Conservation (phyloP, 2,329 filamentous ascomycete genomes). For the Mycosphaerella sp. region DNA sequence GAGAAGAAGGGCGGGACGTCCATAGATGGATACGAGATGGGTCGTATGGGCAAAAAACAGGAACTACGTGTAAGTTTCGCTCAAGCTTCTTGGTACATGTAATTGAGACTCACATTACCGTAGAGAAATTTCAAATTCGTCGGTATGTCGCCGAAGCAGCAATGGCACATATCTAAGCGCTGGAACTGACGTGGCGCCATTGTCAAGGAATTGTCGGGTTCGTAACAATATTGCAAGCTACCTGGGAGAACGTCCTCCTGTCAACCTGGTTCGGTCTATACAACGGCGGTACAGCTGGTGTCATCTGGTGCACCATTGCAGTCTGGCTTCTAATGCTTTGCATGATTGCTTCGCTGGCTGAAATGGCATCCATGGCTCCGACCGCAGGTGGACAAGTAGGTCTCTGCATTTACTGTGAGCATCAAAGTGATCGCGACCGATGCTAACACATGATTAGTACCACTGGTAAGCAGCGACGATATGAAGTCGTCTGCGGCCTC, state of each 20-base stretch:
- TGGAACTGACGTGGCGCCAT: background rate
- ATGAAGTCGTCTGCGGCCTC: background rate
- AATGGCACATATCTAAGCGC: background rate
- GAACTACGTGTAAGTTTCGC: constrained; percentile 38
- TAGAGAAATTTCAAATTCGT: constrained; percentile 18
- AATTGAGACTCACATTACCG: background rate
- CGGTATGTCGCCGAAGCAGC: constrained; percentile 2
- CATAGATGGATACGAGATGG: constrained; percentile 42
- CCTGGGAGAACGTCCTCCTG: constrained; percentile 49
- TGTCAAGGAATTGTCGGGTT: constrained; percentile 45
- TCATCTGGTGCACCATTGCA: constrained; percentile 31
- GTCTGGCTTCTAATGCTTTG: constrained; percentile 31
- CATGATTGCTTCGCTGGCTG: constrained; percentile 31
- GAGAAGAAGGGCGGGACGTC: constrained; percentile 28
- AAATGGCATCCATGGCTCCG: constrained; percentile 32
- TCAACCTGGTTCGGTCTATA: constrained; percentile 28
- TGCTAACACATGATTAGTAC: constrained; percentile 20
- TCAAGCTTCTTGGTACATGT: no score
- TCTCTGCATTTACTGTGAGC: background rate
- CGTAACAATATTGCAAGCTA: constrained; percentile 48
- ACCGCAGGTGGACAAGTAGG: constrained; percentile 22
- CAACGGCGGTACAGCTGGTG: constrained; percentile 22
- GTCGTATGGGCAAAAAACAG: constrained; percentile 46
- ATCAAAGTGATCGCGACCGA: background rate
- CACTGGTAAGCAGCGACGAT: constrained; percentile 11